Conservation (phyloP, 1,284 basidiomycete genomes). For the Clitocybe nebularis region DNA sequence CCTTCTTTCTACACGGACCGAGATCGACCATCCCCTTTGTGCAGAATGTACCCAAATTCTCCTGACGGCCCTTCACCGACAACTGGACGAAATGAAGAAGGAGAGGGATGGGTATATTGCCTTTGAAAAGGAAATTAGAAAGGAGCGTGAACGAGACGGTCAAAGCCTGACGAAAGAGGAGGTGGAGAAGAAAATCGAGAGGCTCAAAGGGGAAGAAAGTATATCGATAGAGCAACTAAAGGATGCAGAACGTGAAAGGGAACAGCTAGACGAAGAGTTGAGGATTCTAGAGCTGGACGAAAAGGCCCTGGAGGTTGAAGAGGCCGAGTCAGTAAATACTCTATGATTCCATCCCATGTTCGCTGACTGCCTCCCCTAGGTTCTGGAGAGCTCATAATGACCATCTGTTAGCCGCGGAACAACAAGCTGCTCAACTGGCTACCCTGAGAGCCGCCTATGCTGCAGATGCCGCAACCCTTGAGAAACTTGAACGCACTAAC, state of each 20-base stretch:
- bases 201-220: conserved; percentile 73
- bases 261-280: conserved; percentile 73
- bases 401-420: conserved; percentile 60
- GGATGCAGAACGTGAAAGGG: conserved; percentile 70
- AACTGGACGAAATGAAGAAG: conserved; percentile 86
- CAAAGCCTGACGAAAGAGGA: conserved; percentile 59
- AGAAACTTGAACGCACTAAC: conserved; percentile 89
- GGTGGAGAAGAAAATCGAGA: conserved; percentile 66
- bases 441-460: conserved; percentile 75
- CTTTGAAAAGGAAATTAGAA: conserved; percentile 84
- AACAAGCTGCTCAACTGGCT: conserved; percentile 66
- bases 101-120: conserved; percentile 92
- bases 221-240: conserved; percentile 70
- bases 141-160: conserved; percentile 65
- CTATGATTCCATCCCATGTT: not conserved
- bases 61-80: conserved; percentile 71
- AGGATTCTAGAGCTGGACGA: conserved; percentile 72
- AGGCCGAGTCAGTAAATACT: conserved; percentile 61
- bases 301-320: conserved; percentile 69
- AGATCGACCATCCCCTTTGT: conserved; percentile 94
- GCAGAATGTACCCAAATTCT: conserved; percentile 89
- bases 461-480: conserved; percentile 70
- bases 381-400: conserved; percentile 83
- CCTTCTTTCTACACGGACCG: conserved; percentile 74
- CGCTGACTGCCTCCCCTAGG: conserved; percentile 33